phyloP scores from a whole-genome alignment of 2,329 filamentous ascomycete genomes.

The Curvularia verruculosa region DNA sequence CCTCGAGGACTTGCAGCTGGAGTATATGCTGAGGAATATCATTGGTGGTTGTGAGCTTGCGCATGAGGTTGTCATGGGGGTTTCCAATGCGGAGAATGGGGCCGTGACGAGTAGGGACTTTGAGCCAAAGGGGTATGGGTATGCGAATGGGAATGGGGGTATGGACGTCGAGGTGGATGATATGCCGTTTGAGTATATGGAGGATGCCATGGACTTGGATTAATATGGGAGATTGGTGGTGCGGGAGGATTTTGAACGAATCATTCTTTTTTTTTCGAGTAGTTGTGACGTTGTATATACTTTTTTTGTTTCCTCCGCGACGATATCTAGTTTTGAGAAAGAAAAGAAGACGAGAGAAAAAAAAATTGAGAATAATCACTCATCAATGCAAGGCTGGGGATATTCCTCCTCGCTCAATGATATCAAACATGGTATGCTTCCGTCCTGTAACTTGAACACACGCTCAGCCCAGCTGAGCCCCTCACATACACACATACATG shows the following conservation, averaged over 20 bases:
- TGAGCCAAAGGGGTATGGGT: slow-evolving; percentile 18
- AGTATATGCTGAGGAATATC: slow-evolving; percentile 63
- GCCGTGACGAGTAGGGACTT: slow-evolving; percentile 30
- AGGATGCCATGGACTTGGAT: slow-evolving; percentile 47
- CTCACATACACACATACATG: slow-evolving; percentile 8
- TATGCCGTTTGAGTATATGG: slow-evolving; percentile 41
- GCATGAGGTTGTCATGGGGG: slow-evolving; percentile 51
- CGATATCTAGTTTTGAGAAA: neutral
- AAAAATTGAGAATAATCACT: neutral
- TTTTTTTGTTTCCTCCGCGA: no score
- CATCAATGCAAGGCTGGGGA: neutral
- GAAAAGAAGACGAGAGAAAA: neutral
- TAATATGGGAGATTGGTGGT: slow-evolving; percentile 13
- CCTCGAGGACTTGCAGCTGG: slow-evolving; percentile 67
- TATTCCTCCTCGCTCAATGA: no score
- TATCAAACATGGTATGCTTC: no score
- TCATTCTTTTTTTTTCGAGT: no score
- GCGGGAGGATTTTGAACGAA: no score
- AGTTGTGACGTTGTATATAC: no score
- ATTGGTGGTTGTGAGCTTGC: slow-evolving; percentile 66
- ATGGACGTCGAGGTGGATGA: slow-evolving; percentile 37
- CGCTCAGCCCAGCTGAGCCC: neutral
- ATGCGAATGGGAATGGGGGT: no score
- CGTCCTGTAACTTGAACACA: no score
- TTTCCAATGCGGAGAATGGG: slow-evolving; percentile 12